Conservation (phyloP, 2,329 filamentous ascomycete species). For the Fusarium ramigenum region DNA sequence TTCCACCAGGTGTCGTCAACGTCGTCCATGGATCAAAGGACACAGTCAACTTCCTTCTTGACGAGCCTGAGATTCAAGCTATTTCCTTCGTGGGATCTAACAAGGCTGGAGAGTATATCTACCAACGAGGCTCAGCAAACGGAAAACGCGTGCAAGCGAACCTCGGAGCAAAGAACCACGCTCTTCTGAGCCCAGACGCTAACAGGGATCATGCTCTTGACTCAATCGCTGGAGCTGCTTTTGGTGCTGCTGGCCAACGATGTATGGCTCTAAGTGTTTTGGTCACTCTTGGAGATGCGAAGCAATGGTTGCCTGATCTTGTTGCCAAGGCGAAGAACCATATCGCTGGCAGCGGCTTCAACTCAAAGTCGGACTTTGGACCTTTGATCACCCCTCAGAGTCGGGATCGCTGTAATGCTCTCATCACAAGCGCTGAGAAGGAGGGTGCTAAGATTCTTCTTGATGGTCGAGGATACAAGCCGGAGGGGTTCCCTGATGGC, state of each 20-base stretch:
- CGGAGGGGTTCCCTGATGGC: slow-evolving; percentile 75
- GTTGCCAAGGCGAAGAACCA: slow-evolving; percentile 75
- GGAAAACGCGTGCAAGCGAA: slow-evolving; percentile 87
- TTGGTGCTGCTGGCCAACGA: slow-evolving; percentile 81
- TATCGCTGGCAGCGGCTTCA: slow-evolving; percentile 79
- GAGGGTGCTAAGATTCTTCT: slow-evolving; percentile 80
- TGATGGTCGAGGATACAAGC: slow-evolving; percentile 78
- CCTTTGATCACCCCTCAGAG: slow-evolving; percentile 79
- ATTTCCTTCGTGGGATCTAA: slow-evolving; percentile 83
- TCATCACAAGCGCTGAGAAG: slow-evolving; percentile 77
- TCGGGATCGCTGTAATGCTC: slow-evolving; percentile 75
- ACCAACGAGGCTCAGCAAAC: slow-evolving; percentile 74
- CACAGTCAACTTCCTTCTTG: slow-evolving; percentile 82
- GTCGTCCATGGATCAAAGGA: slow-evolving; percentile 78
- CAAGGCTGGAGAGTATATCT: slow-evolving; percentile 86
- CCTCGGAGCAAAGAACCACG: slow-evolving; percentile 85
- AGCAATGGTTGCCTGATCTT: slow-evolving; percentile 78
- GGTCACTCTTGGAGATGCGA: slow-evolving; percentile 78
- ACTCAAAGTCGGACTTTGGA: slow-evolving; percentile 77
- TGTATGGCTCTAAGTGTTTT: slow-evolving; percentile 84
- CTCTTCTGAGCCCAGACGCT: slow-evolving; percentile 79
- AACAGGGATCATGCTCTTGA: slow-evolving; percentile 85
- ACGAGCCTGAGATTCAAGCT: slow-evolving; percentile 81
- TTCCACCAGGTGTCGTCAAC: slow-evolving; percentile 80
- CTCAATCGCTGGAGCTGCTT: slow-evolving; percentile 81